phyloP scores from a whole-genome alignment of 2,329 filamentous ascomycete genomes.

The Bipolaris bicolor region DNA sequence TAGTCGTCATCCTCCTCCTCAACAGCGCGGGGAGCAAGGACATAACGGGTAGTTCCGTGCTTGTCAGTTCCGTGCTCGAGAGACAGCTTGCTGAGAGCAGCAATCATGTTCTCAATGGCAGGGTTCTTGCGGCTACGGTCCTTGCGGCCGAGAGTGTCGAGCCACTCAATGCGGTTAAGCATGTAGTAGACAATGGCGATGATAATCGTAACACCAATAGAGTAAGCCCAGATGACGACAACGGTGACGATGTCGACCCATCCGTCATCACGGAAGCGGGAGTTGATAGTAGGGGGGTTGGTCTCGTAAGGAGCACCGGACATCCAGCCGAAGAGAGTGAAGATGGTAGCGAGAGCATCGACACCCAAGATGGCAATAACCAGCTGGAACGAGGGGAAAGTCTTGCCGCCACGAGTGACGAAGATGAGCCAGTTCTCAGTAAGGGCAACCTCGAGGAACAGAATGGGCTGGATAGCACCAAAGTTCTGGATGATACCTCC shows the following conservation, averaged over 20 bases:
- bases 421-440: constrained; percentile 63
- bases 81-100: constrained; percentile 68
- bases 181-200: constrained; percentile 70
- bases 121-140: constrained; percentile 67
- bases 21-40: constrained; percentile 53
- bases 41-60: constrained; percentile 53
- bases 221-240: constrained; percentile 69
- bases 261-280: constrained; percentile 54
- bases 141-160: constrained; percentile 68
- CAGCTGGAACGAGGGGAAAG: constrained; percentile 76
- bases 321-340: constrained; percentile 78
- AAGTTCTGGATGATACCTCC: constrained; percentile 78
- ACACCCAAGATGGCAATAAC: constrained; percentile 73
- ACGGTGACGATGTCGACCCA: constrained; percentile 68
- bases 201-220: constrained; percentile 69
- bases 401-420: constrained; percentile 67
- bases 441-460: constrained; percentile 60
- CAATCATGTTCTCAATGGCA: constrained; percentile 70
- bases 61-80: constrained; percentile 64
- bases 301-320: constrained; percentile 57
- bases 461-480: constrained; percentile 74
- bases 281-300: constrained; percentile 50
- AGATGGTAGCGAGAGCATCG: constrained; percentile 73
- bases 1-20: constrained; percentile 58
- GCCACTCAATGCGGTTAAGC: constrained; percentile 63